Evolutionary conservation across 305 asterid species (phyloP), one percentile per base, ranked within the genome.

Genomic region (Fraxinus nigra): DNA sequence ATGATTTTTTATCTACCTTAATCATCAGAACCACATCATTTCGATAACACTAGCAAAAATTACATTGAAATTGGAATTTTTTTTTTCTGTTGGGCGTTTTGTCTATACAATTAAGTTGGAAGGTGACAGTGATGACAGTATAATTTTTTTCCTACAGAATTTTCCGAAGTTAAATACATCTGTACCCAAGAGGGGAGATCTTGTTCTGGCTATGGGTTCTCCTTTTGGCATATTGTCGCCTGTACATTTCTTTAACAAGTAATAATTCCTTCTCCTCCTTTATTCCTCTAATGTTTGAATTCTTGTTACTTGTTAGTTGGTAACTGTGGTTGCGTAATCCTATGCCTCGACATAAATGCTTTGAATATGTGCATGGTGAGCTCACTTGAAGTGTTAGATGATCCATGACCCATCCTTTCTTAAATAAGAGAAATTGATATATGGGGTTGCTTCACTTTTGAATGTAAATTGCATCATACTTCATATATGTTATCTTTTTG

Each of bases 191-290:
- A 92, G 93, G 82, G 98, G 98, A 73, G 93, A 90, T 87, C 88
- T 89, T 85, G 92, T 96, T 90, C 92, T 96, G 87, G 95, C 95
- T 46, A 90, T 94, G 95, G 99, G 99, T 86, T 96, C 99, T 88
- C 99, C 99, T 77, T 96, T 96, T 85, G 99, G 99, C 91, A 90
- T 93, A 85, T 85, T 96, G 86, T 96, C 99, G 82, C 99, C 98
- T 80, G 82, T 92, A 85, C 99, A 96, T 90, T 96, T 96, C 88
- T 92, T 92, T 82, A 94, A 96, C 92, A 93, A 93, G 99, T 96
- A 89, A 87, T 32, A 28, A n/a, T 59, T 82, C 72, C 78, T 88
- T 63, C 67, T 74, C 14, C 79, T 14, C 77, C 79, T 43, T 13
- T 22, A 46, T 65, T 20, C 32, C 34, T 76, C 79, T 51, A 61